Evolutionary conservation across 176 grass and related monocot species (phyloP), one percentile per base, ranked within the genome.

Genomic region (Zoysia pacifica): DNA sequence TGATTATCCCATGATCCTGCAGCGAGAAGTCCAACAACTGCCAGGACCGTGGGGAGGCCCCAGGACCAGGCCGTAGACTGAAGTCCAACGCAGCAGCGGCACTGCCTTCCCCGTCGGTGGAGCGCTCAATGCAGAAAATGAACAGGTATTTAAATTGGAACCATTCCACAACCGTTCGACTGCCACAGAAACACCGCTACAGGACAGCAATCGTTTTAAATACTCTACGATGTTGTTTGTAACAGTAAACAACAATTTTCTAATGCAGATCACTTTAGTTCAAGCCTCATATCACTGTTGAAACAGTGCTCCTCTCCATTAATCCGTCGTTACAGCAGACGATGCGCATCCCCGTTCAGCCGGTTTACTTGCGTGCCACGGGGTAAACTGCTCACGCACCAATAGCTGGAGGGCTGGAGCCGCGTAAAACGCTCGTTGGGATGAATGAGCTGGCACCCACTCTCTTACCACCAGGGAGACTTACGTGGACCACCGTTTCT

Each of bases 361-460:
- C 35, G 45, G 58, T n/a, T 35, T 61, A 4, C 19, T 11, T 61
- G 28, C 56, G 56, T 28, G 56, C n/a, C 56, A 28, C 56, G 58
- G 19, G n/a, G 7, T 2, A 59, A 59, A 10, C 58, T 61, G 58
- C n/a, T 1, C 8, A 35, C n/a, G 59, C 59, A 36, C 59, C 59
- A 62, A 60, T 20, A 20, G 56, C 56, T 62, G 2, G 59, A 36
- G 59, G 19, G 7, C 52, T 11, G 6, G 15, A 49, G 20, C 59
- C 58, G 74, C 44, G 59, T 62, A 11, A 36, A 36, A 4, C 20
- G 9, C 67, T 1, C 1, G 11, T 41, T 74, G 40, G 18, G 53
- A 58, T 8, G 45, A 58, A 38, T 78, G 80, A 78, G 86, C 67
- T 87, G 80, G 80, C 71, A 65, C 18, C 74, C 2, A 18, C 46